Base-by-base conservation (phyloP, 192 early-diverging fungal genomes). In the Coemansia sp. region DNA sequence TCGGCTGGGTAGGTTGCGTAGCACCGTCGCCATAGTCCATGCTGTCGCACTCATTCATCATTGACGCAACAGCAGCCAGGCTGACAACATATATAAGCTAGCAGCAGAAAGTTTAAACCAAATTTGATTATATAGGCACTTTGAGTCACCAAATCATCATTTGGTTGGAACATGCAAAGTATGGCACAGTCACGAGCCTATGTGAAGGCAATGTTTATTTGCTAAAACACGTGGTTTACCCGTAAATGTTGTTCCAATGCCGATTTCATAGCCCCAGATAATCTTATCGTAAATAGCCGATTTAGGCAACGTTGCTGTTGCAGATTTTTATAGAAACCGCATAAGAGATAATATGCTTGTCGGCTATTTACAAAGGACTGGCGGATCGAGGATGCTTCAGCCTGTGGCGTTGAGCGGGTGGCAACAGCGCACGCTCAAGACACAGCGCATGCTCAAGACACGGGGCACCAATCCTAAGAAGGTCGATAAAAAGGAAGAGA, bases 1-100 rank as follows among this genome's bases (percentile, higher is more conserved):
- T 75, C 2, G 69, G 65, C 55, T 79, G 76, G 47, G 78, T 79
- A n/a, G 58, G 65, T 55, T 79, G 76, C 25, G 78, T 79, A 21
- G 58, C 47, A 17, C 66, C 60, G 19, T 24, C 53, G 9, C 10
- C 60, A 50, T 47, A 58, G 47, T 17, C 25, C 23, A 55, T 55
- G 21, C 22, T 49, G 43, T 32, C 43, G 43, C 17, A 52, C 2
- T 55, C 43, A 41, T 32, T 61, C 47, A 49, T 49, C 4, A 7
- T 49, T 43, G 41, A 15, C 15, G 12, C 14, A 43, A 14, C 41
- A 43, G 41, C 41, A 15, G 41, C 41, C 41, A 43, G 41, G 12
- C 15, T 43, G 11, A n/a, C 11, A n/a, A n/a, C 15, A n/a, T 43
- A 43, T 43, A 43, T 43, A 43, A 43, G 41, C 41, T n/a, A 43